Evolutionary conservation across 1,284 basidiomycete species (phyloP), one percentile per base, ranked within the genome.

Genomic region (Trichosporon sp.): DNA sequence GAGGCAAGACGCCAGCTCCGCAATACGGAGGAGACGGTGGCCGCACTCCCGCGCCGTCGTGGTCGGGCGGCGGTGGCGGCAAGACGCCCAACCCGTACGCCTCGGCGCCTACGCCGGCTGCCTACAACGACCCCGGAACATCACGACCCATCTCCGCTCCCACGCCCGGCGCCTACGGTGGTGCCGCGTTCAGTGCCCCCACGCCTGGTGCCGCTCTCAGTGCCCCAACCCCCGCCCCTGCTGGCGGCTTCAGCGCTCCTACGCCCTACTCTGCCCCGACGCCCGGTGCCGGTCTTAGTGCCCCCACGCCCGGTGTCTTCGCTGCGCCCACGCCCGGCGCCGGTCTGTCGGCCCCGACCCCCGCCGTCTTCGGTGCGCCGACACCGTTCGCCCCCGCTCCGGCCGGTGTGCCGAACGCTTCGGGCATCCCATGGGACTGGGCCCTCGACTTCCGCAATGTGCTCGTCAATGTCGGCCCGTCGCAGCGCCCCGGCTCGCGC

Each of bases 41-140:
- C 1, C 74, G 78, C 46, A 85, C 84, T 11, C 85, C 85, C 1
- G 83, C 79, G 1, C 85, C 77, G 77, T 75, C 73, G 1, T 85
- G 78, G 78, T 75, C 73, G 5, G 74, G 73, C 21, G 73, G 69
- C 14, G 66, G 48, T 38, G 69, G 66, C 14, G 73, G 79, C 72
- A 76, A 88, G 70, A 90, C 90, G 26, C 90, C 90, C 4, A 90
- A 90, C 78, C 87, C 89, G 7, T 88, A 88, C 75, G 78, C 77
- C 1, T 81, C 80, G 10, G 83, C 84, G 6, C 79, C 80, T 0
- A 78, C 81, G 5, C 76, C 74, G 71, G 77, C 72, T 14, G 70
- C 63, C 40, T 74, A 73, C 69, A 68, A 71, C 65, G 77, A 78
- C 59, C 70, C 77, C 14, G 75, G 86, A 80, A 69, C 79, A 68